Percentiles rank a stretch among this genome's conserved stretches.
phyloP scores from a whole-genome alignment of 176 grass and related monocot genomes.

The Paspalum vaginatum region DNA sequence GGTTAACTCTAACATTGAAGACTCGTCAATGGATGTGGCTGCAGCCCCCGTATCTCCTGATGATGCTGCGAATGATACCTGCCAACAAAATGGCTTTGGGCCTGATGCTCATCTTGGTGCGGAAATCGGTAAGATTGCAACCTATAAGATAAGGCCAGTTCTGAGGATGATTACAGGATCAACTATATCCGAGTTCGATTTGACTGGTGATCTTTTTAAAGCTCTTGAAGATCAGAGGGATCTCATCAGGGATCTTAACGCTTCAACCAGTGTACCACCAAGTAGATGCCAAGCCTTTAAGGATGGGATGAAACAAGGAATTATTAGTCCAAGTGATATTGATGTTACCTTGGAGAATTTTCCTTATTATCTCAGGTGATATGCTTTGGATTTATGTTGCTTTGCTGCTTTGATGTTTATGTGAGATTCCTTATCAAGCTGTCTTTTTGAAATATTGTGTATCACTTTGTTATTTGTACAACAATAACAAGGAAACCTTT shows the following conservation, averaged over 20 bases:
- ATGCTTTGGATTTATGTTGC: slow-evolving; percentile 37
- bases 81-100: slow-evolving; percentile 53
- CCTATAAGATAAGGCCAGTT: slow-evolving; percentile 77
- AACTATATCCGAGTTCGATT: slow-evolving; percentile 78
- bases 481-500: no score
- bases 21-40: slow-evolving; percentile 60
- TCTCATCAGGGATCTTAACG: slow-evolving; percentile 59
- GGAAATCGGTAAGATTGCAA: slow-evolving; percentile 73
- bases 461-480: slow-evolving; percentile 12
- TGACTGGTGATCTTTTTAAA: slow-evolving; percentile 81
- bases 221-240: slow-evolving; percentile 85
- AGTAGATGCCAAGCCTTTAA: slow-evolving; percentile 89
- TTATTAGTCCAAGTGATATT: slow-evolving; percentile 82
- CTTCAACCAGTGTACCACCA: slow-evolving; percentile 58
- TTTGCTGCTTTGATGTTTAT: slow-evolving; percentile 31
- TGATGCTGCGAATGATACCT: slow-evolving; percentile 50
- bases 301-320: slow-evolving; percentile 83
- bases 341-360: slow-evolving; percentile 89
- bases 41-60: slow-evolving; percentile 57
- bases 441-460: slow-evolving; percentile 28
- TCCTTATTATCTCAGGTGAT: slow-evolving; percentile 97
- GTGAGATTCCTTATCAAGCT: slow-evolving; percentile 14
- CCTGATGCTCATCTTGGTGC: slow-evolving; percentile 60
- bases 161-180: slow-evolving; percentile 72
- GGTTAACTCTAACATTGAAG: slow-evolving; percentile 60